These are phyloP conservation scores for Saposhnikovia divaricata DNA, from an alignment of 129 eudicot genomes.

Conservation along the genomic window DNA sequence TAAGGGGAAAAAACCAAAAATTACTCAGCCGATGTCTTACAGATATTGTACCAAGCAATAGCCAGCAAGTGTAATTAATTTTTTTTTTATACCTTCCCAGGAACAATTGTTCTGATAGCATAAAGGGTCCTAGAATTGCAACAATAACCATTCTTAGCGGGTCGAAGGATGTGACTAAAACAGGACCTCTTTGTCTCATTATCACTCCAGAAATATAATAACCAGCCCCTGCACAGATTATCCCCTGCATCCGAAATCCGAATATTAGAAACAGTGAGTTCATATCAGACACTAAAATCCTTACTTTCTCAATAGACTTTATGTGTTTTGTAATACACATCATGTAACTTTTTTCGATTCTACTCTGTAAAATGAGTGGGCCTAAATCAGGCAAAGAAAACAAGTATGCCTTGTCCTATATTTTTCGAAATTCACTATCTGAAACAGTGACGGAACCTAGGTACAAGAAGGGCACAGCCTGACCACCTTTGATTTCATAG, in stretches of 20 bases:
- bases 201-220: constrained; percentile 45
- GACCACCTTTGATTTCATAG: background rate
- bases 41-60: background rate
- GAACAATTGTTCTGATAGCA: too few species aligned
- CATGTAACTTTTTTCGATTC: too few species aligned
- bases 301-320: too few species aligned
- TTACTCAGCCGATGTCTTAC: background rate
- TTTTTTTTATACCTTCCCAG: constrained; percentile 57
- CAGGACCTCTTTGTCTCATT: constrained; percentile 51
- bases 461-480: too few species aligned
- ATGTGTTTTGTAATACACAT: too few species aligned
- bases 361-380: too few species aligned
- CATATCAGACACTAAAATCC: too few species aligned
- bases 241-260: constrained; percentile 35
- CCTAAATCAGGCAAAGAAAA: too few species aligned
- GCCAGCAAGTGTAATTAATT: background rate
- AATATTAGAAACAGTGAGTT: background rate
- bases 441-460: background rate
- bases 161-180: constrained; percentile 50
- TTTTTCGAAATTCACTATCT: constrained; percentile 6
- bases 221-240: constrained; percentile 47
- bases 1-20: background rate
- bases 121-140: constrained; percentile 44
- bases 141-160: constrained; percentile 54
- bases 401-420: background rate